Base-by-base conservation (phyloP, 164 flowering plant genomes). In the Stephania japonica region DNA sequence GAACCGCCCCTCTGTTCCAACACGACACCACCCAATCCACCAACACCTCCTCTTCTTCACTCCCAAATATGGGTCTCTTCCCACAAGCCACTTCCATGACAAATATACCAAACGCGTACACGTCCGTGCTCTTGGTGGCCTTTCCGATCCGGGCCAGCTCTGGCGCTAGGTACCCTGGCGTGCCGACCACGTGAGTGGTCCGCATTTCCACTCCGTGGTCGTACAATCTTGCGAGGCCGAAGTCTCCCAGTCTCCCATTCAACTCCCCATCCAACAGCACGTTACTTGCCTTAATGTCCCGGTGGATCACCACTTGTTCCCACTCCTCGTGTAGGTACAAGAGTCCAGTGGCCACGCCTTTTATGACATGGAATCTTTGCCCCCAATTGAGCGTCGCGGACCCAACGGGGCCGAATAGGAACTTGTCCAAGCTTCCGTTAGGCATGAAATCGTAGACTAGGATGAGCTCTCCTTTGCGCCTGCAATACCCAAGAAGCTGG, bases 371-470 rank as follows among this genome's bases (percentile, higher is more conserved):
- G 44, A 78, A 78, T 42, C 87, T 75, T n/a, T 80, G 83, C 5
- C 24, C 23, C 87, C 87, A 84, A 23, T 38, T 71, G 1, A 84
- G 82, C 1, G 38, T 65, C 19, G 69, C 14, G 24, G 73, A 12
- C n/a, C 41, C 41, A 4, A 61, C 41, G 0, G 65, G 61, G 25
- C 70, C 47, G 23, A 76, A 74, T 5, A 79, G 61, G 70, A 72
- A 81, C 68, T 69, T 84, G 77, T 87, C 91, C 7, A 87, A 72
- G 67, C 88, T 88, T 50, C 87, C 87, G 67, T 85, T 86, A 6
- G 88, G 80, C 91, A 85, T 87, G 82, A 44, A 86, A 10, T 87
- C 89, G 67, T 87, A 85, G 1, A 87, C 88, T 70, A 87, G 47
- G 4, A 87, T 83, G 7, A 87, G 82, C 43, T 87, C 87, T 0